Base-by-base conservation (phyloP, 1,284 basidiomycete genomes). In the Ustilago hordei region DNA sequence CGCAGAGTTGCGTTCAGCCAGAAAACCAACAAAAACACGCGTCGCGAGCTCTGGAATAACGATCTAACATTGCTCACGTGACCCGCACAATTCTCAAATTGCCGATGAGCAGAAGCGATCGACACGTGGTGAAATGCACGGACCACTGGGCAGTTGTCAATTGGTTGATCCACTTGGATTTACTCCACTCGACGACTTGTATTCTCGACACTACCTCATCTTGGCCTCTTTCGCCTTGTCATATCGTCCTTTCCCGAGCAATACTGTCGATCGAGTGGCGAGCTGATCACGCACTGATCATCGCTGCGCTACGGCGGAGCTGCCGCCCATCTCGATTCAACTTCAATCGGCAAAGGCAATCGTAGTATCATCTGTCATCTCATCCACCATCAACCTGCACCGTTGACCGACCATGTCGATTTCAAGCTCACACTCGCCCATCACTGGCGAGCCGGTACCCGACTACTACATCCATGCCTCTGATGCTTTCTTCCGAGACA, bases 401-500 rank as follows among this genome's bases (percentile, higher is more conserved):
- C 23, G 8, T 34, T n/a, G 7, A 32, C 35, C 17, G 55, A 60
- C 11, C 56, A 76, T 76, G 73, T 4, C 62, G 8, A 34, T 13
- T 11, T 28, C 53, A 31, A 43, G 15, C 11, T 34, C 61, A 8
- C 47, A 36, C n/a, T 78, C 75, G 39, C 75, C 75, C 8, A 31
- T 74, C 64, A 74, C 75, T 19, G 75, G 75, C 35, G 56, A 70
- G 8, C 38, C 56, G n/a, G 75, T 78, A 4, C 67, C 70, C n/a
- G 62, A 73, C 50, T 68, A 73, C 56, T 78, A 78, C 59, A 78
- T 78, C 12, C 75, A 85, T 56, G 78, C 83, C 47, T 78, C 79
- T 15, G 78, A 81, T 28, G 73, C 75, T 75, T 90, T 92, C 80
- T 98, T 98, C 85, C 91, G 94, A 82, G 95, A 98, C 87, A 90